Evolutionary conservation across 306 rosid genomes (phyloP).

Genomic region (Alnus rubra): DNA sequence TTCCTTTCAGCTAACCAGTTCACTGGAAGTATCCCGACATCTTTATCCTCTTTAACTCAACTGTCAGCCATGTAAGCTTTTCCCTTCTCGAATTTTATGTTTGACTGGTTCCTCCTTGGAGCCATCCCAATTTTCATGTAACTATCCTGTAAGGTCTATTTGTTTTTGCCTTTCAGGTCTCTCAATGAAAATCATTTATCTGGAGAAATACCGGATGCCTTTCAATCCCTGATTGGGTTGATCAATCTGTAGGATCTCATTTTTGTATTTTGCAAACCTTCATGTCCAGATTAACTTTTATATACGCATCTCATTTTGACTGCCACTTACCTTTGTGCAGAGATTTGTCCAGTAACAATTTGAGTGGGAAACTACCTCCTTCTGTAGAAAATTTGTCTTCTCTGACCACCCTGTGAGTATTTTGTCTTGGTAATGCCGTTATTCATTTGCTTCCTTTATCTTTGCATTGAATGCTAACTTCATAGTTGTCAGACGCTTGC

Average conservation of each 20-base stretch:
- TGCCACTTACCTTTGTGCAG: conserved; percentile 46
- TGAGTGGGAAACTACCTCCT: conserved; percentile 83
- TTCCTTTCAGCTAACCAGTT: conserved; percentile 89
- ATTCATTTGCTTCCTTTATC: conserved; percentile 14
- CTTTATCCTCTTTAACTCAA: conserved; percentile 60
- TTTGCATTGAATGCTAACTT: conserved; percentile 32
- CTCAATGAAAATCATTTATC: conserved; percentile 67
- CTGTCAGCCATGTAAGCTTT: conserved; percentile 65
- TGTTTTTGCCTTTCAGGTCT: conserved; percentile 65
- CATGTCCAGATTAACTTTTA: conserved; percentile 9
- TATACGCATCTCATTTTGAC: neutral
- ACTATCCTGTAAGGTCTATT: conserved; percentile 23
- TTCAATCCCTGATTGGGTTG: conserved; percentile 51
- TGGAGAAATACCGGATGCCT: conserved; percentile 83
- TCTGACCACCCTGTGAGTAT: conserved; percentile 82
- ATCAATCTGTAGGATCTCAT: conserved; percentile 71
- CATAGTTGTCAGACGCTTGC: conserved; percentile 65
- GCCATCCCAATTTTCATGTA: conserved; percentile 17
- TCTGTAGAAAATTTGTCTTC: conserved; percentile 55
- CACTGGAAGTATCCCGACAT: conserved; percentile 72
- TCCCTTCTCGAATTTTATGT: conserved; percentile 6
- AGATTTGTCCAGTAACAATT: conserved; percentile 78
- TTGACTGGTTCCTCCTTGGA: conserved; percentile 7
- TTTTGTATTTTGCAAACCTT: conserved; percentile 25
- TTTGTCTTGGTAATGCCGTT: conserved; percentile 26